Conservation (phyloP, 768 basidiomycete species). For the Rhizopogon vulgaris region DNA sequence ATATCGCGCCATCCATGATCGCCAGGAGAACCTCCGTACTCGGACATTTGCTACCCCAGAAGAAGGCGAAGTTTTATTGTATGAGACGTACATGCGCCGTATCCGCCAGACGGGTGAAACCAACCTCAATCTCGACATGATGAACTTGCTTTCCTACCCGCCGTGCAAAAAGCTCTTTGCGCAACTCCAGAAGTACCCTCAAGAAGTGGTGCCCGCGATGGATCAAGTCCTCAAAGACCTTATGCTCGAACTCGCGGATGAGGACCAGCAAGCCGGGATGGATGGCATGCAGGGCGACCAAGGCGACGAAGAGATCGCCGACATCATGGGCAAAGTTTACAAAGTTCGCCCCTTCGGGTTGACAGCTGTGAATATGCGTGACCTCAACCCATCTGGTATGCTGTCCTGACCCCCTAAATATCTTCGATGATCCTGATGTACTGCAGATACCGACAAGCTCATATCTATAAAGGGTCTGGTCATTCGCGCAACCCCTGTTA, state of each 20-base stretch:
- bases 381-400: conserved; percentile 86
- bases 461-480: conserved; percentile 95
- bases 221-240: conserved; percentile 93
- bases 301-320: conserved; percentile 81
- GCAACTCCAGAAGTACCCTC: conserved; percentile 89
- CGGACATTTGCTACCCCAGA: conserved; percentile 50
- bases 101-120: conserved; percentile 92
- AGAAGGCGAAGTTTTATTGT: conserved; percentile 63
- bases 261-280: conserved; percentile 63
- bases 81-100: conserved; percentile 74
- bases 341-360: conserved; percentile 92
- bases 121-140: conserved; percentile 85
- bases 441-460: conserved; percentile 92
- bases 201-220: conserved; percentile 96
- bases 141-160: conserved; percentile 83
- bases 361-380: conserved; percentile 85
- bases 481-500: conserved; percentile 94
- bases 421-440: background rate
- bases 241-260: conserved; percentile 82
- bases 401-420: conserved; percentile 2
- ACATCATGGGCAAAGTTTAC: conserved; percentile 83
- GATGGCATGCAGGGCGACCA: conserved; percentile 73
- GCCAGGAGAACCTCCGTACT: conserved; percentile 48
- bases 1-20: conserved; percentile 72
- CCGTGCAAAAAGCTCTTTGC: conserved; percentile 75